These are phyloP conservation scores for Saccharum officinarum DNA, from an alignment of 176 grass and related monocot species.

Conservation along the genomic window DNA sequence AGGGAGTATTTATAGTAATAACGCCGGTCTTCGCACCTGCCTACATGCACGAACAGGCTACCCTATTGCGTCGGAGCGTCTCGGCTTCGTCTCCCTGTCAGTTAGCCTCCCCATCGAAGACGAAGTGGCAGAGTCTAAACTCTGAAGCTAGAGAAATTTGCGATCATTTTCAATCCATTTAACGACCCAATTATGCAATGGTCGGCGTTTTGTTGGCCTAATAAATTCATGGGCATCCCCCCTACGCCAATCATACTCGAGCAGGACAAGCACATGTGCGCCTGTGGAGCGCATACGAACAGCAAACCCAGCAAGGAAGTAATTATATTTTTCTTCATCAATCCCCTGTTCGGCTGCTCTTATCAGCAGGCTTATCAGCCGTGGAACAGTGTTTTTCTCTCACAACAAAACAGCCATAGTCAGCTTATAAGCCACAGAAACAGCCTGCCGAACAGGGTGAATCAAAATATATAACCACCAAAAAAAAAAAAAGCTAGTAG, in stretches of 20 bases:
- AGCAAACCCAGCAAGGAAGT: constrained; percentile 12
- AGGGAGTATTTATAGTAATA: too few relatives aligned
- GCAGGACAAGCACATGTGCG: not conserved
- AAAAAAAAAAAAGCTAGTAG: not conserved
- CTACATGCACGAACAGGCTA: not conserved
- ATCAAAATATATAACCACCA: not conserved
- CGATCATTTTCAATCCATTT: not conserved
- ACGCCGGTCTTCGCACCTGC: too few relatives aligned
- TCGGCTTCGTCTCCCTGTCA: not conserved
- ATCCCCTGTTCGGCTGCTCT: too few relatives aligned
- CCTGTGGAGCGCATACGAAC: not conserved
- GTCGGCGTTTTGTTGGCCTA: constrained; percentile 8
- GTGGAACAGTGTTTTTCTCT: too few relatives aligned
- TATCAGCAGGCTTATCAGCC: too few relatives aligned
- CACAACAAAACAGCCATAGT: too few relatives aligned
- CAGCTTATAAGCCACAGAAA: too few relatives aligned
- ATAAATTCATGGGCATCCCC: not conserved
- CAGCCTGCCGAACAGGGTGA: too few relatives aligned
- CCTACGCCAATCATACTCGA: not conserved
- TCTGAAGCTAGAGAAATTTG: not conserved
- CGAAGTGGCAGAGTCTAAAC: not conserved
- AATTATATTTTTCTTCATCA: not conserved
- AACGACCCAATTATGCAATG: not conserved
- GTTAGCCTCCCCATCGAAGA: not conserved
- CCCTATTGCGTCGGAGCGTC: not conserved